phyloP scores from a whole-genome alignment of 371 early-diverging fungal genomes.

The Entomophthora muscae region DNA sequence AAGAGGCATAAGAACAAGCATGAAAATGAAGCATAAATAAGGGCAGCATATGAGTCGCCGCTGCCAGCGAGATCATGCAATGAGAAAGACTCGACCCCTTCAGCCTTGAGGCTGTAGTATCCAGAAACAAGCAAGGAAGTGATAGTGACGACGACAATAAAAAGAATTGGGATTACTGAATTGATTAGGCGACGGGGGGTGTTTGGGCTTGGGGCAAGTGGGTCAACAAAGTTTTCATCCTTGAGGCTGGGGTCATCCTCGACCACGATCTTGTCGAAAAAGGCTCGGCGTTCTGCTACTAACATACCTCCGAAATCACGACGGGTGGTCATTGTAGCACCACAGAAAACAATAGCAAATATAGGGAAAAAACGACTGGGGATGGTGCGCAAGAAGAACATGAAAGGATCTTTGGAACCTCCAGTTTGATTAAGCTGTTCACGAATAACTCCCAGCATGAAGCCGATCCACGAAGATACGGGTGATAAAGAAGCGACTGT shows the following conservation, averaged over 20 bases:
- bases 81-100: neutral
- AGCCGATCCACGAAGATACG: conserved; percentile 9
- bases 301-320: conserved; percentile 10
- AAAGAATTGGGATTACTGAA: conserved; percentile 1
- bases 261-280: neutral
- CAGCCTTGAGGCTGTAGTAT: neutral
- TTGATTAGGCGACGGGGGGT: neutral
- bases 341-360: conserved; percentile 6
- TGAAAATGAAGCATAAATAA: conserved; percentile 8
- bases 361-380: conserved; percentile 8
- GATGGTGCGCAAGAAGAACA: conserved; percentile 8
- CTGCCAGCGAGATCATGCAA: conserved; percentile 5
- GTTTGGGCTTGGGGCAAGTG: neutral
- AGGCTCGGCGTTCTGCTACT: conserved; percentile 7
- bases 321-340: neutral
- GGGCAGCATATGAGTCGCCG: conserved; percentile 8
- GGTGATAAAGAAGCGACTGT: conserved; percentile 4
- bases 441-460: conserved; percentile 2
- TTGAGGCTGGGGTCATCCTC: neutral
- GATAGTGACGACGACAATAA: conserved; percentile 3
- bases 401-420: conserved; percentile 5
- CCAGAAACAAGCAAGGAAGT: conserved; percentile 5
- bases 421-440: neutral
- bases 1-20: neutral
- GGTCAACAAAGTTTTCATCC: conserved; percentile 6